Base-by-base conservation (phyloP, 73 alveolate species). In the Effrenium voratum region DNA sequence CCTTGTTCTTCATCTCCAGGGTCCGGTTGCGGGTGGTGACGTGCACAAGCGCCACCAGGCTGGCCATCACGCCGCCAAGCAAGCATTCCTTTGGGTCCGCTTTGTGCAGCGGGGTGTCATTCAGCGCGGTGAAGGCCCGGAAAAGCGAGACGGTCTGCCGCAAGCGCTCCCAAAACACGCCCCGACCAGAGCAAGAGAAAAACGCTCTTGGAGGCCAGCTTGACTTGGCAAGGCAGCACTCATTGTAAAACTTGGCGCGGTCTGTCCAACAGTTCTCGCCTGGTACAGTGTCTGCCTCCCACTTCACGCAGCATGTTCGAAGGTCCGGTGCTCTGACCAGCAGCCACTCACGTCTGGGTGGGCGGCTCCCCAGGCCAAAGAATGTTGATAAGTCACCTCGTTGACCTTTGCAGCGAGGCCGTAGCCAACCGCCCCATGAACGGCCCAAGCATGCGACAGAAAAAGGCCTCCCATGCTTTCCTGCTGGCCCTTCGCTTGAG, bases 181-280 rank as follows among this genome's bases (percentile, higher is more conserved):
- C 84, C 83, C 59, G 24, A 13, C 36, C 68, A 60, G 68, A 40
- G 38, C 95, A 86, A 10, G 95, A 86, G 95, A 86, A 86, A n/a
- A 68, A 68, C 26, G 84, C 38, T 86, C 95, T 60, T 4, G 95
- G 95, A 24, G 95, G 70, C 95, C 95, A 86, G 50, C 40, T 40
- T 2, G 26, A 38, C 50, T 63, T 86, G 5, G 95, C 76, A 36
- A 86, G 68, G 47, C 95, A 86, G 40, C 95, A 30, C 36, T 86
- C 94, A 38, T 55, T 41, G 44, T 60, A n/a, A 36, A 41, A 41
- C 4, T 28, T 5, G 36, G 44, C 77, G 28, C 32, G n/a, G 26
- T 22, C 34, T 40, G 40, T 40, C 59, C 83, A 46, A 26, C 73
- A 50, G 5, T 2, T 83, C 76, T 6, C 76, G 8, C 19, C 63